Percentiles rank a stretch among this genome's conserved stretches.
These are phyloP conservation scores for Myrica gale DNA, from an alignment of 306 rosid species.

Conservation along the genomic window DNA sequence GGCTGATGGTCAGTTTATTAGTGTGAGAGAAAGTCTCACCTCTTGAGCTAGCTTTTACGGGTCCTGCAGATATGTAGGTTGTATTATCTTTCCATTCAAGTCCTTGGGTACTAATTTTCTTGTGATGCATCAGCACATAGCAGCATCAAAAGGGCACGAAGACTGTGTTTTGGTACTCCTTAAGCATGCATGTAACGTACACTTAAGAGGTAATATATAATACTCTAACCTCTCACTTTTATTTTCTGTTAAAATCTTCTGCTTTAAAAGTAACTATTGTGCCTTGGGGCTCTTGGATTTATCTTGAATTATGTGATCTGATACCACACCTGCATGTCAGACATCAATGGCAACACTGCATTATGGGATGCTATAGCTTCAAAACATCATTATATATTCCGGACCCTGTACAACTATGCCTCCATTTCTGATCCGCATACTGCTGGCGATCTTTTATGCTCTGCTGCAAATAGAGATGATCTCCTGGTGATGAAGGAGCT, in stretches of 20 bases:
- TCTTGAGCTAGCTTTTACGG: too few species aligned
- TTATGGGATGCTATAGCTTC: constrained; percentile 73
- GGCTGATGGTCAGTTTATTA: too few species aligned
- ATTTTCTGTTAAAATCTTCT: not conserved
- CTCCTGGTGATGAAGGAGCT: constrained; percentile 52
- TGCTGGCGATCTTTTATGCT: constrained; percentile 58
- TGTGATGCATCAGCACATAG: constrained; percentile 56
- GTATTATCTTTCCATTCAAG: too few species aligned
- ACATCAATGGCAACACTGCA: constrained; percentile 65
- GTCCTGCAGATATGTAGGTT: too few species aligned
- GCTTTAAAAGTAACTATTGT: not conserved
- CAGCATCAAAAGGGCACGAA: constrained; percentile 73
- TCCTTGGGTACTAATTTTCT: not conserved
- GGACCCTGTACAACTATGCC: constrained; percentile 52
- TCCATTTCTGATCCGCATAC: constrained; percentile 49
- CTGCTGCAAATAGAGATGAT: constrained; percentile 57
- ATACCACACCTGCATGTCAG: constrained; percentile 37
- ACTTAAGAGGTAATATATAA: constrained; percentile 48
- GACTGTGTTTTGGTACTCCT: constrained; percentile 70
- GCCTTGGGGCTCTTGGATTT: not conserved
- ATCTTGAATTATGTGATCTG: constrained; percentile 5
- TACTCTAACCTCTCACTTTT: not conserved
- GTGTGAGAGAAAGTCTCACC: too few species aligned
- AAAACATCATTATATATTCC: constrained; percentile 60
- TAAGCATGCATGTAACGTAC: constrained; percentile 56